Evolutionary conservation across 805 yeast species (phyloP).

Genomic region (Debaryomyces castellii): DNA sequence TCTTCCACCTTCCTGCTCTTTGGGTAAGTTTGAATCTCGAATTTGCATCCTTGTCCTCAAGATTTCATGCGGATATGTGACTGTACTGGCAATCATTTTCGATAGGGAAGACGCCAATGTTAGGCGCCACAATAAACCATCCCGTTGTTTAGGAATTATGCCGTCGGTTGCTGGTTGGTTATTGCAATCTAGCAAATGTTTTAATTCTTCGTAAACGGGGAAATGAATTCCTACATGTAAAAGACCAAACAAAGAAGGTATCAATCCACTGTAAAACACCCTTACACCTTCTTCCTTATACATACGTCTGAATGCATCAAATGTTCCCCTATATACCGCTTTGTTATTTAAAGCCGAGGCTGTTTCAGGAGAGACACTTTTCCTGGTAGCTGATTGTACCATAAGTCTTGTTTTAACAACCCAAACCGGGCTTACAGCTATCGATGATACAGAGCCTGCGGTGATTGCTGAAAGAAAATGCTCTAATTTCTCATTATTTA

Average conservation of each 20-base stretch:
- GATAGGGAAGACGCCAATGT: constrained; percentile 70
- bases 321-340: constrained; percentile 62
- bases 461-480: constrained; percentile 69
- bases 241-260: constrained; percentile 88
- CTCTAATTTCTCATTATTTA: constrained; percentile 24
- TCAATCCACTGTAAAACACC: constrained; percentile 84
- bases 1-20: constrained; percentile 11
- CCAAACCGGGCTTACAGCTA: constrained; percentile 94
- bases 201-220: constrained; percentile 86
- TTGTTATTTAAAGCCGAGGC: constrained; percentile 5
- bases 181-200: constrained; percentile 43
- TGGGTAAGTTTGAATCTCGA: constrained; percentile 28
- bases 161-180: neutral
- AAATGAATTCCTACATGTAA: constrained; percentile 95
- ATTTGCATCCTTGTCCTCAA: constrained; percentile 89
- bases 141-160: neutral
- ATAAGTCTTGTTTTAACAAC: constrained; percentile 93
- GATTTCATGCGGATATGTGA: constrained; percentile 95
- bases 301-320: constrained; percentile 83
- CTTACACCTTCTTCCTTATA: constrained; percentile 72
- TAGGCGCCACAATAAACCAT: constrained; percentile 26
- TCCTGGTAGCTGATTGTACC: constrained; percentile 66
- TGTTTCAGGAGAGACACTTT: constrained; percentile 27
- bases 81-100: constrained; percentile 82
- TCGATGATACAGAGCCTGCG: constrained; percentile 86